Conservation (phyloP, 225 moss, liverwort and hornwort species). For the Asterella californica region DNA sequence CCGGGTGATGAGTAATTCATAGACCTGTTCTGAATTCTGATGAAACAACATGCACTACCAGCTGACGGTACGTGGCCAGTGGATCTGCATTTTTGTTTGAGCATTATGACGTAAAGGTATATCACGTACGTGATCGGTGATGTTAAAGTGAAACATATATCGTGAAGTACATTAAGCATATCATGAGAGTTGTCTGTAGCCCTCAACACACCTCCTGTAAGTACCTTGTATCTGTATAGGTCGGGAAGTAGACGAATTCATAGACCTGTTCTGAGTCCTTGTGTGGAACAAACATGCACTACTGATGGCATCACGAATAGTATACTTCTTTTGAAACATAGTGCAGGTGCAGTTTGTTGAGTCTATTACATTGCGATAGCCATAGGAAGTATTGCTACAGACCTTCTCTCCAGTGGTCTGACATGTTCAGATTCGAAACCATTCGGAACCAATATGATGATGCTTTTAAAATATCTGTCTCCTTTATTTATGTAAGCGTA, state of each 20-base stretch:
- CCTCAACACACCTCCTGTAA: too few species aligned
- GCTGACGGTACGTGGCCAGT: background rate
- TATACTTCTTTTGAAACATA: too few species aligned
- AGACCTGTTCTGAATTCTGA: conserved; percentile 23
- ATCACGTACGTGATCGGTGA: too few species aligned
- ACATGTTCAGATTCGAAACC: background rate
- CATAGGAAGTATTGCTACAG: background rate
- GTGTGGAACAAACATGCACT: conserved; percentile 25
- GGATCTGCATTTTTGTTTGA: too few species aligned
- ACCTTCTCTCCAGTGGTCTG: background rate
- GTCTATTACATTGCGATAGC: background rate
- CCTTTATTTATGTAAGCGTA: background rate
- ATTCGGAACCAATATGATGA: too few species aligned
- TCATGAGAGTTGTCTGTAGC: too few species aligned
- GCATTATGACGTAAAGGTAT: too few species aligned
- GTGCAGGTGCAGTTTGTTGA: too few species aligned
- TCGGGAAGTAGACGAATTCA: conserved; percentile 9
- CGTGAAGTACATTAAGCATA: too few species aligned
- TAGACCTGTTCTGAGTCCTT: conserved; percentile 24
- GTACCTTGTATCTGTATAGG: background rate
- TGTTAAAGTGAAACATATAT: too few species aligned
- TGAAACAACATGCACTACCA: conserved; percentile 18
- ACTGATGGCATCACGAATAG: conserved; percentile 24
- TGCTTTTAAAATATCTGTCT: background rate
- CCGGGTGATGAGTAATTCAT: conserved; percentile 6